These are phyloP conservation scores for Bonia amplexicaulis DNA, from an alignment of 176 grass and related monocot species.

Conservation along the genomic window DNA sequence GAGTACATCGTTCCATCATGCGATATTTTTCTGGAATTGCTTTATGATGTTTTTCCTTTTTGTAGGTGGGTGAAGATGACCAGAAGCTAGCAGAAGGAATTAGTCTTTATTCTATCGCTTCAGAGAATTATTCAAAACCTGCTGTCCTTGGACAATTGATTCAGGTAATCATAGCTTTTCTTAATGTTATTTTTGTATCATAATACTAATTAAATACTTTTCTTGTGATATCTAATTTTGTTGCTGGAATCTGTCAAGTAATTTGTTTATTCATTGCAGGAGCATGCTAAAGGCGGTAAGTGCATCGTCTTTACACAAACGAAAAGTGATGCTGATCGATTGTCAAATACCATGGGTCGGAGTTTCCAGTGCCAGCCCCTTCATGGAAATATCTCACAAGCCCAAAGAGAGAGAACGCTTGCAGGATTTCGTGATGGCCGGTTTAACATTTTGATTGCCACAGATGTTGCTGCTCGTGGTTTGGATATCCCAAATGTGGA, in stretches of 20 bases:
- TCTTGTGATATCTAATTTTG: background rate
- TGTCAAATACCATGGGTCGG: conserved; percentile 65
- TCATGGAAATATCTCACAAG: conserved; percentile 89
- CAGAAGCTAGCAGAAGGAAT: conserved; percentile 98
- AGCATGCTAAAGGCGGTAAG: conserved; percentile 91
- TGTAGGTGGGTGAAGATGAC: conserved; percentile 92
- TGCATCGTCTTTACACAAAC: conserved; percentile 97
- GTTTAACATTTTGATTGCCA: conserved; percentile 84
- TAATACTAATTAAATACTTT: background rate
- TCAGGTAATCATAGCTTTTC: conserved; percentile 34
- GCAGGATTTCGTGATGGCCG: conserved; percentile 71
- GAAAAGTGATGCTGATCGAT: conserved; percentile 73
- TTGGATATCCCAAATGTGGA: conserved; percentile 99
- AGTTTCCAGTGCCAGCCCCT: conserved; percentile 69
- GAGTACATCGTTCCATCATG: background rate
- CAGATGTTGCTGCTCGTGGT: conserved; percentile 95
- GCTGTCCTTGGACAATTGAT: conserved; percentile 78
- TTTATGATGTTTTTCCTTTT: conserved; percentile 7
- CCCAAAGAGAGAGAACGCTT: conserved; percentile 82
- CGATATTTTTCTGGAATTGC: background rate
- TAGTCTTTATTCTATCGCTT: conserved; percentile 52
- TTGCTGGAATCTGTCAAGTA: background rate
- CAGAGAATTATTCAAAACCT: conserved; percentile 63
- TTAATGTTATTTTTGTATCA: background rate
- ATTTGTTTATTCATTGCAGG: conserved; percentile 38